Conservation (phyloP, 148 eudicot species). For the Silene uniflora region DNA sequence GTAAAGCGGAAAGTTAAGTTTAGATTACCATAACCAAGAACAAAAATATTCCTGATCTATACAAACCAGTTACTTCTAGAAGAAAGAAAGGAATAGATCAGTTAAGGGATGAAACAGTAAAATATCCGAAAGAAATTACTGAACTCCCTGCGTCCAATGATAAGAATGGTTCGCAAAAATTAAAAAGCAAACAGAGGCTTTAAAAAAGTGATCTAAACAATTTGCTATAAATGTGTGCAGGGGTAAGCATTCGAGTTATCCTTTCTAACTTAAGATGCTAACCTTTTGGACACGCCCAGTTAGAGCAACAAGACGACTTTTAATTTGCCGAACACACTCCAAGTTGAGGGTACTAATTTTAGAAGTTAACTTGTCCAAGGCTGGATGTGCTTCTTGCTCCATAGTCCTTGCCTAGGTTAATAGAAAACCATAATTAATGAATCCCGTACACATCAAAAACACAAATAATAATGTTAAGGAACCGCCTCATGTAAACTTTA, state of each 20-base stretch:
- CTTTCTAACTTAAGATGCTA: background rate
- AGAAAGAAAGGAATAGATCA: background rate
- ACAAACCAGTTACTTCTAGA: background rate
- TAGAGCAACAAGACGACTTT: conserved; percentile 94
- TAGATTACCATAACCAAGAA: background rate
- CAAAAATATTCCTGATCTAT: background rate
- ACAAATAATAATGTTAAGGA: background rate
- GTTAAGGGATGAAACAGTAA: background rate
- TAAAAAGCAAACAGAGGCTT: background rate
- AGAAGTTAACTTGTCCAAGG: conserved; percentile 92
- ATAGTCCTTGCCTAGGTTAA: conserved; percentile 74
- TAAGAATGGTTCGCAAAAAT: background rate
- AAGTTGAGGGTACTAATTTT: conserved; percentile 94
- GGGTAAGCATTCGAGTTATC: background rate
- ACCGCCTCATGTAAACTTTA: background rate
- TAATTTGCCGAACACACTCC: conserved; percentile 97
- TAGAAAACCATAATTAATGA: conserved; percentile 17
- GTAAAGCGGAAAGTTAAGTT: too few species aligned
- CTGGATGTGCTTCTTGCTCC: conserved; percentile 99
- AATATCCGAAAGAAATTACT: background rate
- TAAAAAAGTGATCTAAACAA: background rate
- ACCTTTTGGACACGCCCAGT: conserved; percentile 99
- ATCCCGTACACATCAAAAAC: background rate
- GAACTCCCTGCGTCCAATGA: background rate
- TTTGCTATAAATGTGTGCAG: background rate